Base-by-base conservation (phyloP, 306 rosid species). In the Dicorynia guianensis region DNA sequence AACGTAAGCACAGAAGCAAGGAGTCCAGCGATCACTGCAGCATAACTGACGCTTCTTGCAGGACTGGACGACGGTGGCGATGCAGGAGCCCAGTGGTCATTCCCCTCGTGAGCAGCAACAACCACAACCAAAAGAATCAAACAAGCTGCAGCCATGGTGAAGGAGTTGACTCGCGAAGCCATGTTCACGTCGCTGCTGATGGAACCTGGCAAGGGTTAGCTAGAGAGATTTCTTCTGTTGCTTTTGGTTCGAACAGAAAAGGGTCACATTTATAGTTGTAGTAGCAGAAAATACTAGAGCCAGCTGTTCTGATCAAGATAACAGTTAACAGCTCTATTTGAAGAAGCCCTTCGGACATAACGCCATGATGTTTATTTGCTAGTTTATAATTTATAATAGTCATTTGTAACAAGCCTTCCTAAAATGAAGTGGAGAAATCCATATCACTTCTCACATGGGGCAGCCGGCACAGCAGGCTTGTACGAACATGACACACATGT, bases 51-150 rank as follows among this genome's bases (percentile, higher is more conserved):
- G 84, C 25, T 77, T 49, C 44, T 69, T 19, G 65, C 74, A 56
- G 67, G 59, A 33, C 25, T 50, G n/a, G 78, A 47, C 15, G 78
- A 47, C 15, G 84, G 70, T 43, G 61, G 6, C 40, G 76, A 64
- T 30, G 57, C 65, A 11, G 91, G 88, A 48, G 84, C 13, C 52
- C 4, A 30, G 30, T 81, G 62, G 11, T 74, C 15, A 57, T 83
- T 79, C 0, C 81, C 83, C 0, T 83, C 64, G 4, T 83, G 89
- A 30, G 69, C 94, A 8, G 69, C 75, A 69, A 50, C 85, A 34
- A 71, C 63, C 69, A 71, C 50, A 15, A 74, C 75, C 71, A 86
- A 66, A 39, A 83, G 66, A 9, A 81, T 67, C 18, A 89, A 64
- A 17, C 72, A 63, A 53, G 67, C 69, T 14, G 68, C 71, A 0